phyloP scores from a whole-genome alignment of 208 protist genomes.

The Phytomonas sp. region DNA sequence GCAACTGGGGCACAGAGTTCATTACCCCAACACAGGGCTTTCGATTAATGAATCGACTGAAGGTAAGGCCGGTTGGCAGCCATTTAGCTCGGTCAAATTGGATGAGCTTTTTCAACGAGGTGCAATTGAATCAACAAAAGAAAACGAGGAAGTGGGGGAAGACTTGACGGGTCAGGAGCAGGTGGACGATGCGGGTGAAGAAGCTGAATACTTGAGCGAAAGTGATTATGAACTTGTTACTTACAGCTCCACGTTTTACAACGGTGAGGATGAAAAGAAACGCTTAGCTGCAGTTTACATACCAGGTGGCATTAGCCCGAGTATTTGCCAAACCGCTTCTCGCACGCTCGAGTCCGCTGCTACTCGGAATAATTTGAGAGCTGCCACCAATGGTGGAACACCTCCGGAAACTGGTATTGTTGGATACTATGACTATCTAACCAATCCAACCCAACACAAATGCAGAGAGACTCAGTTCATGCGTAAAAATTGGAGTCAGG shows the following conservation, averaged over 20 bases:
- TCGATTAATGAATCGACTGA: neutral
- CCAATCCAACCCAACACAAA: conserved; percentile 65
- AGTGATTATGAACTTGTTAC: conserved; percentile 62
- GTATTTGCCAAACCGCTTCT: conserved; percentile 43
- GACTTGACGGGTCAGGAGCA: conserved; percentile 59
- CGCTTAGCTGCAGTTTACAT: conserved; percentile 69
- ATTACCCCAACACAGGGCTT: neutral
- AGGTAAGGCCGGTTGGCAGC: neutral
- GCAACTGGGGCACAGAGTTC: neutral
- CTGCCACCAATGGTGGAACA: conserved; percentile 65
- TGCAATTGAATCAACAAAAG: conserved; percentile 11
- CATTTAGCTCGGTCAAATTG: neutral
- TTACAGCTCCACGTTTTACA: conserved; percentile 36
- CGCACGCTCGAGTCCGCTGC: conserved; percentile 50
- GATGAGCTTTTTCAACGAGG: conserved; percentile 9
- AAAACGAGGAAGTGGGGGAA: conserved; percentile 8
- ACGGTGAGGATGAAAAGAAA: conserved; percentile 32
- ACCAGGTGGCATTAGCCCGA: conserved; percentile 27
- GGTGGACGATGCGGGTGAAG: conserved; percentile 37
- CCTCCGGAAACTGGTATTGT: conserved; percentile 84
- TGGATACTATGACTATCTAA: conserved; percentile 89
- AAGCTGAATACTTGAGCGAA: conserved; percentile 45
- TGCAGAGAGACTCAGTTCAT: conserved; percentile 84
- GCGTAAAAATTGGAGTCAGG: conserved; percentile 41
- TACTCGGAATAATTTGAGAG: conserved; percentile 67